Evolutionary conservation across 768 basidiomycete genomes (phyloP).

Genomic region (Naganishia antarctica): DNA sequence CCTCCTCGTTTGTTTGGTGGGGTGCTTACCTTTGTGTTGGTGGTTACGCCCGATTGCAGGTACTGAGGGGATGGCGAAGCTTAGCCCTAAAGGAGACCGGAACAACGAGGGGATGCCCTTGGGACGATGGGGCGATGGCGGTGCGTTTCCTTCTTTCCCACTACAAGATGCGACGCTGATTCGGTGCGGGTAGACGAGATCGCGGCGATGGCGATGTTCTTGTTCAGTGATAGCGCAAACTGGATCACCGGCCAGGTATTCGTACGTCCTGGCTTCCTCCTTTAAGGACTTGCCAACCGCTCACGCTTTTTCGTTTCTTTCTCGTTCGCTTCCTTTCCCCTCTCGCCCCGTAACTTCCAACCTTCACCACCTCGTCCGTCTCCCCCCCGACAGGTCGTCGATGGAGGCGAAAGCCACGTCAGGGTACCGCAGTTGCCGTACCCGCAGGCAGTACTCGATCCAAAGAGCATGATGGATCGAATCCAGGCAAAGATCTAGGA

Average conservation of each 20-base stretch:
- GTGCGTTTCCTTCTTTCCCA: constrained; percentile 11
- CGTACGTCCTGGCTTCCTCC: constrained; percentile 40
- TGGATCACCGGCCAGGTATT: constrained; percentile 74
- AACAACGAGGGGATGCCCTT: constrained; percentile 35
- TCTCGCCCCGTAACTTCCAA: too few relatives aligned
- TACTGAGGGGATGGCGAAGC: constrained; percentile 60
- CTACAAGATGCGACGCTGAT: not conserved
- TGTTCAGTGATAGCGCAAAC: constrained; percentile 74
- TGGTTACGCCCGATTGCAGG: constrained; percentile 59
- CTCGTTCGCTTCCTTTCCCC: too few relatives aligned
- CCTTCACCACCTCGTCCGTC: too few relatives aligned
- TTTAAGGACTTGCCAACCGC: too few relatives aligned
- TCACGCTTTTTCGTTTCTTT: not conserved
- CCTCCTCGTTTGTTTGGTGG: constrained; percentile 51
- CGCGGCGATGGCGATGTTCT: constrained; percentile 67
- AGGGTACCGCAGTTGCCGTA: constrained; percentile 35
- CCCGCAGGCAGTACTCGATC: constrained; percentile 44
- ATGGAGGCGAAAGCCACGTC: constrained; percentile 46
- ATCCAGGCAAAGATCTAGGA: constrained; percentile 39
- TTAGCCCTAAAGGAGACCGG: constrained; percentile 41
- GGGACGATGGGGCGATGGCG: constrained; percentile 36
- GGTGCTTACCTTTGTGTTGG: constrained; percentile 10
- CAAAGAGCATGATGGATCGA: constrained; percentile 32
- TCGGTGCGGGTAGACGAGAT: constrained; percentile 54
- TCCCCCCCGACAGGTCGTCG: constrained; percentile 39